Conservation (phyloP, 192 early-diverging fungal species). For the Thoreauomyces humboldtii region DNA sequence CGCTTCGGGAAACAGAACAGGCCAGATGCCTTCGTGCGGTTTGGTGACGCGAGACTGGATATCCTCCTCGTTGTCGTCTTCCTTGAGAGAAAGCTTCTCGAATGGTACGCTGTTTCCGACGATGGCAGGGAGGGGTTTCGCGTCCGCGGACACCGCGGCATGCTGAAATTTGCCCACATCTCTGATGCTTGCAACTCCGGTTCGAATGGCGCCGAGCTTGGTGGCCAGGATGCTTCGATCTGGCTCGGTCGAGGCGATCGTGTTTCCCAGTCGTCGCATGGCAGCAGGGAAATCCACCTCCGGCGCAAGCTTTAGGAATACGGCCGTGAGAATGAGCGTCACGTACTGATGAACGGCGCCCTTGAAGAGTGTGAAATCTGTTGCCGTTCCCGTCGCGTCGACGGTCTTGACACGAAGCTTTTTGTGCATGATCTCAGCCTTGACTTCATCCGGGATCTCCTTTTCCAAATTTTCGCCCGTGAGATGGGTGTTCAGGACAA, state of each 20-base stretch:
- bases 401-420: conserved; percentile 60
- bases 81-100: conserved; percentile 22
- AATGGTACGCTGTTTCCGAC: conserved; percentile 21
- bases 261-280: conserved; percentile 16
- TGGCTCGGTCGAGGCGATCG: conserved; percentile 6
- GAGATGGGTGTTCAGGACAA: conserved; percentile 65
- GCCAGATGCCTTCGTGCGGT: conserved; percentile 60
- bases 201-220: conserved; percentile 37
- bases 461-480: conserved; percentile 64
- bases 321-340: conserved; percentile 57
- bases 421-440: conserved; percentile 47
- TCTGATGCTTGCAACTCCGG: conserved; percentile 24
- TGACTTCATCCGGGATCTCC: conserved; percentile 65
- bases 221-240: conserved; percentile 33
- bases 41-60: conserved; percentile 20
- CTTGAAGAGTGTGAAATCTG: conserved; percentile 56
- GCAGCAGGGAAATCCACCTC: conserved; percentile 26
- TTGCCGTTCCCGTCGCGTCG: conserved; percentile 61
- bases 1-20: conserved; percentile 73
- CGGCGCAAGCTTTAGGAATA: conserved; percentile 51
- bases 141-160: conserved; percentile 9
- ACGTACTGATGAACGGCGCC: conserved; percentile 41
- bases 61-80: conserved; percentile 41
- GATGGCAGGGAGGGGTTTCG: conserved; percentile 20
- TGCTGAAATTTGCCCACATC: conserved; percentile 10